phyloP scores from a whole-genome alignment of 768 basidiomycete genomes.

The Amanita molliuscula region DNA sequence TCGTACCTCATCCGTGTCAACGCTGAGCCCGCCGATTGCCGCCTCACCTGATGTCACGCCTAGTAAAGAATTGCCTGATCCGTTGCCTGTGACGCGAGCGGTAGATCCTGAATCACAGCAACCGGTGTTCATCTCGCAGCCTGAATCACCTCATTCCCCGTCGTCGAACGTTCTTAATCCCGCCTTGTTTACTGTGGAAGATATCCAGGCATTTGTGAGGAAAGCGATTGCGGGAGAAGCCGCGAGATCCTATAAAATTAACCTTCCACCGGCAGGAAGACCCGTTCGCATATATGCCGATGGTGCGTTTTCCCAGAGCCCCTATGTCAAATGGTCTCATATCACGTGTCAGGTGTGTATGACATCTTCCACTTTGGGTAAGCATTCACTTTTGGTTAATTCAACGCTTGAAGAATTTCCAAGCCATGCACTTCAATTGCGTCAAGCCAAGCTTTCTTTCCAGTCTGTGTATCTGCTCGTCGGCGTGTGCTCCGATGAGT shows the following conservation, averaged over 20 bases:
- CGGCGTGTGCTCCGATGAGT: slow-evolving; percentile 88
- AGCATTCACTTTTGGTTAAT: slow-evolving; percentile 13
- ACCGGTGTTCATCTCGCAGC: slow-evolving; percentile 25
- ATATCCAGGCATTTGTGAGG: slow-evolving; percentile 70
- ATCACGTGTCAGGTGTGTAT: slow-evolving; percentile 60
- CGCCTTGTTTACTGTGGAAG: slow-evolving; percentile 57
- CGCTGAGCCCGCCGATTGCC: slow-evolving; percentile 35
- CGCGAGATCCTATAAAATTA: slow-evolving; percentile 70
- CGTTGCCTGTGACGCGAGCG: slow-evolving; percentile 6
- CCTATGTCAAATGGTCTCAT: slow-evolving; percentile 14
- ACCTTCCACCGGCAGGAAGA: slow-evolving; percentile 67
- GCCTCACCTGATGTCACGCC: slow-evolving; percentile 13
- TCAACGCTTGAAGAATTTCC: neutral
- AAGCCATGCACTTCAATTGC: slow-evolving; percentile 90
- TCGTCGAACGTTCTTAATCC: slow-evolving; percentile 44
- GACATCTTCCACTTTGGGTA: slow-evolving; percentile 97
- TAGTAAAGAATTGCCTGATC: slow-evolving; percentile 13
- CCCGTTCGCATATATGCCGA: slow-evolving; percentile 92
- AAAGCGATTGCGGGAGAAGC: slow-evolving; percentile 66
- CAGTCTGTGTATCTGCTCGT: slow-evolving; percentile 83
- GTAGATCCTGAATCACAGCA: slow-evolving; percentile 11
- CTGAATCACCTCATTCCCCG: slow-evolving; percentile 29
- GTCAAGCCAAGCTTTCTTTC: slow-evolving; percentile 94
- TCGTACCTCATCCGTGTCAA: slow-evolving; percentile 43
- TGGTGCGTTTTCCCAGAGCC: slow-evolving; percentile 41